phyloP scores from a whole-genome alignment of 1,284 basidiomycete species.

The Cutaneotrichosporon dermatis region DNA sequence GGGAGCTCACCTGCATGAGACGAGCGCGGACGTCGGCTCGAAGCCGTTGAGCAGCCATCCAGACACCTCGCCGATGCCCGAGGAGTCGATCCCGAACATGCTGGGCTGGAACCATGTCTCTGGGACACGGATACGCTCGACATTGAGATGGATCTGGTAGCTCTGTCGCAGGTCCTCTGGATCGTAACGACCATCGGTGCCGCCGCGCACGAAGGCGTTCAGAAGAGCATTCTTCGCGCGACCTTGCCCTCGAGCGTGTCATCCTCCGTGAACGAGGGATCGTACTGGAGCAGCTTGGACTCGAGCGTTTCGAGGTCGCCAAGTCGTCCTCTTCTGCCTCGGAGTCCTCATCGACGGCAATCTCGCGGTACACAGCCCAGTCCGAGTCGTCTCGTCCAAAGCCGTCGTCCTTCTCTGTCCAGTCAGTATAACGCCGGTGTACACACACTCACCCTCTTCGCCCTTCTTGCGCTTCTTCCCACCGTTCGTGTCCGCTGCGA shows the following conservation, averaged over 20 bases:
- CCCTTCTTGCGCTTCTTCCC: conserved; percentile 70
- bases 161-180: conserved; percentile 58
- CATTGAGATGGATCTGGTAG: conserved; percentile 80
- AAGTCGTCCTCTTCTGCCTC: conserved; percentile 95
- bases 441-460: conserved; percentile 60
- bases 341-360: conserved; percentile 77
- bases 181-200: conserved; percentile 58
- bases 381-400: conserved; percentile 95
- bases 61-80: conserved; percentile 85
- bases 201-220: conserved; percentile 66
- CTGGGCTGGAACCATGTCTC: conserved; percentile 90
- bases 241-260: conserved; percentile 76
- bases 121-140: conserved; percentile 89
- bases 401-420: conserved; percentile 67
- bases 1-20: conserved; percentile 54
- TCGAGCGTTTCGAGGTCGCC: conserved; percentile 70
- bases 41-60: conserved; percentile 83
- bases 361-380: conserved; percentile 97
- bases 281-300: conserved; percentile 71
- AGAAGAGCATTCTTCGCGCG: conserved; percentile 77
- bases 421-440: background rate
- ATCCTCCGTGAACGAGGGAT: conserved; percentile 73
- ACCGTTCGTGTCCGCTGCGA: conserved; percentile 72
- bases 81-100: conserved; percentile 92
- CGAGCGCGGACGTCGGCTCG: conserved; percentile 60